Evolutionary conservation across 2,329 filamentous ascomycete species (phyloP).

Genomic region (Monosporascus sp.): DNA sequence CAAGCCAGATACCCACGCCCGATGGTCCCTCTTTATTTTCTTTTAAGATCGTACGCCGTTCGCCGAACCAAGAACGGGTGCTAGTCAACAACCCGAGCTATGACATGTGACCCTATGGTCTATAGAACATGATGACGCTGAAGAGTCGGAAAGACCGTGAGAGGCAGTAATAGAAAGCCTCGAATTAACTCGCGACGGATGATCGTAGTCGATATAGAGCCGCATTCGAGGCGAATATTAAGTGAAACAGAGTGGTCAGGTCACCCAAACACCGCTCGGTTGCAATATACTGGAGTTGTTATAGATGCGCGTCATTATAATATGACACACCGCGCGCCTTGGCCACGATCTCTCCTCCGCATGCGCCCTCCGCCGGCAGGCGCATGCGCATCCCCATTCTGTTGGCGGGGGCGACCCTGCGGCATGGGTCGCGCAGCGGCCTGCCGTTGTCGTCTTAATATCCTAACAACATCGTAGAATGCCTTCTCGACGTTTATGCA

Average conservation of each 20-base stretch:
- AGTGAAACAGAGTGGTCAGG: neutral
- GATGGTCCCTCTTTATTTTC: conserved; percentile 25
- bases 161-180: neutral
- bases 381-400: conserved; percentile 18
- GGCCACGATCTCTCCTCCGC: conserved; percentile 23
- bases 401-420: conserved; percentile 14
- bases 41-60: conserved; percentile 37
- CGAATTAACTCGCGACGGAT: neutral
- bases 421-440: conserved; percentile 36
- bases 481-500: conserved; percentile 98
- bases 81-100: neutral
- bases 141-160: neutral
- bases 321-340: conserved; percentile 34
- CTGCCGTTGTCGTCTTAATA: conserved; percentile 78
- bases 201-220: neutral
- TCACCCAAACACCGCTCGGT: neutral
- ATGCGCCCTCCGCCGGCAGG: conserved; percentile 17
- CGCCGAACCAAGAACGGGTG: conserved; percentile 30
- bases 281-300: neutral
- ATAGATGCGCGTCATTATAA: conserved; percentile 27
- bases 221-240: neutral
- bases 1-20: conserved; percentile 25
- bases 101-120: conserved; percentile 12
- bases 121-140: conserved; percentile 12
- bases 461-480: conserved; percentile 94